Evolutionary conservation across 305 asterid species (phyloP).

Genomic region (Fraxinus greggii): DNA sequence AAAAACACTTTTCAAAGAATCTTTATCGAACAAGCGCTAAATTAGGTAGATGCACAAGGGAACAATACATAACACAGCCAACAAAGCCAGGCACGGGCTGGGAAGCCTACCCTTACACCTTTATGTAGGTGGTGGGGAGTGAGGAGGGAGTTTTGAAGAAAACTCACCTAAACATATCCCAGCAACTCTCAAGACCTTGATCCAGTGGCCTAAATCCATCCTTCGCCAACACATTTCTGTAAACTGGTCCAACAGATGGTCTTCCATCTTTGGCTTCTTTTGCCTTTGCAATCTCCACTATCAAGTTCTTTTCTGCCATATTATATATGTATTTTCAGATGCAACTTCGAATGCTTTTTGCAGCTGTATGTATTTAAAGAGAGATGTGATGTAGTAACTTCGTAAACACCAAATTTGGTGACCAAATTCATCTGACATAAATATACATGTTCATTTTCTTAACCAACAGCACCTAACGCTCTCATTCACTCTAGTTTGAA

Average conservation of each 20-base stretch:
- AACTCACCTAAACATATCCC: constrained; percentile 76
- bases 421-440: constrained; percentile 35
- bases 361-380: neutral
- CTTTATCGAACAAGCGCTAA: neutral
- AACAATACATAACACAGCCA: neutral
- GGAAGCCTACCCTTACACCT: neutral
- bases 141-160: neutral
- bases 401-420: constrained; percentile 36
- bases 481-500: constrained; percentile 38
- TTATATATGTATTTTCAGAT: neutral
- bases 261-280: constrained; percentile 54
- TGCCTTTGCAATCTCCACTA: constrained; percentile 63
- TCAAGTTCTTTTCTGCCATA: constrained; percentile 48
- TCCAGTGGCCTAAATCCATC: constrained; percentile 67
- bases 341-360: neutral
- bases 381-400: neutral
- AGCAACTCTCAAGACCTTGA: constrained; percentile 53
- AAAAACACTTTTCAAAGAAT: neutral
- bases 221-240: constrained; percentile 52
- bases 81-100: neutral
- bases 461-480: constrained; percentile 39
- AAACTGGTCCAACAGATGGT: constrained; percentile 70
- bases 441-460: neutral
- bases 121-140: neutral
- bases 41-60: neutral